phyloP scores from a whole-genome alignment of 208 protist genomes.

The Porcisia deanei region DNA sequence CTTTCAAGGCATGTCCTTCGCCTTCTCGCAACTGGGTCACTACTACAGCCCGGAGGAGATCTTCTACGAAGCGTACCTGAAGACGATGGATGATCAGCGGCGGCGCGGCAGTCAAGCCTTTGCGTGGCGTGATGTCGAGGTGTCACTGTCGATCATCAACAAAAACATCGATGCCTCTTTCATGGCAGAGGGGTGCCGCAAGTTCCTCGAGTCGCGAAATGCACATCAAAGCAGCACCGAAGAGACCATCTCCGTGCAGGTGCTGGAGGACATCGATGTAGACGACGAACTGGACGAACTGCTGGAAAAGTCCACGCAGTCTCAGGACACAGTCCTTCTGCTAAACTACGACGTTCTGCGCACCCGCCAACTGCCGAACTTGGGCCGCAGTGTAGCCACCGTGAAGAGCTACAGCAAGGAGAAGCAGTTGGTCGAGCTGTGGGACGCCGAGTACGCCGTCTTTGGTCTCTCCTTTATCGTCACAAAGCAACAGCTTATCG shows the following conservation, averaged over 20 bases:
- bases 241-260: slow-evolving; percentile 55
- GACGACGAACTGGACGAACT: slow-evolving; percentile 72
- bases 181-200: slow-evolving; percentile 76
- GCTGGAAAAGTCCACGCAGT: slow-evolving; percentile 61
- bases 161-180: slow-evolving; percentile 79
- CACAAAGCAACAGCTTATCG: slow-evolving; percentile 59
- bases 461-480: slow-evolving; percentile 70
- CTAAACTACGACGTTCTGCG: slow-evolving; percentile 83
- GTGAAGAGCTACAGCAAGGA: slow-evolving; percentile 77
- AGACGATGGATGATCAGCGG: slow-evolving; percentile 85
- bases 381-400: slow-evolving; percentile 74
- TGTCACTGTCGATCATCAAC: slow-evolving; percentile 89
- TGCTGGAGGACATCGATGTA: slow-evolving; percentile 71
- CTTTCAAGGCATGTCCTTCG: slow-evolving; percentile 85
- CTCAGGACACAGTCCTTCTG: slow-evolving; percentile 63
- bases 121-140: slow-evolving; percentile 88
- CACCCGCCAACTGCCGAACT: slow-evolving; percentile 55
- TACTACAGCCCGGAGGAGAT: slow-evolving; percentile 91
- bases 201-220: slow-evolving; percentile 78
- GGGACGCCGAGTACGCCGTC: slow-evolving; percentile 85
- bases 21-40: slow-evolving; percentile 78
- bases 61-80: slow-evolving; percentile 91
- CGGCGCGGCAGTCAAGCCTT: slow-evolving; percentile 84
- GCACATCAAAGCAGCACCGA: slow-evolving; percentile 22
- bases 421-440: slow-evolving; percentile 67